Base-by-base conservation (phyloP, 306 rosid genomes). In the Vigna unguiculata region DNA sequence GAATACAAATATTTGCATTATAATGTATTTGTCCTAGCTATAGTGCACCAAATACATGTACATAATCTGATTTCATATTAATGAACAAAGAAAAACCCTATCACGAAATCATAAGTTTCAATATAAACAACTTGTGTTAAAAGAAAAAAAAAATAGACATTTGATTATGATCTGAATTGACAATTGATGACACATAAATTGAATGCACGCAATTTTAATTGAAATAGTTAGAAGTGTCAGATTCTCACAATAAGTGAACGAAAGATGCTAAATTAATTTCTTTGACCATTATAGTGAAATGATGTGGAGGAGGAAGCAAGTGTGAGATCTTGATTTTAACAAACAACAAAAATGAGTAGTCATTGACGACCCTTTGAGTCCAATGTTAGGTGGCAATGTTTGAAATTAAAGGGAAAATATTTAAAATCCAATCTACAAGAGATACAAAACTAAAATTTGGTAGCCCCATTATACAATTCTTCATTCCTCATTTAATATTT, bases 401-500 rank as follows among this genome's bases (percentile, higher is more conserved):
- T 36, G 69, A 63, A 36, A 63, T 36, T 17, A 11, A 65, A 20
- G 17, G 17, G 1, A 16, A 34, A n/a, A 32, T n/a, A 17, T 16
- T 62, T 62, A n/a, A 17, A 34, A 16, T 1, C 28, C 28, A 17
- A 63, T 7, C 9, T 64, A 19, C 30, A 17, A 64, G 10, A 64
- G 52, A 64, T 64, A 20, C 51, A 38, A 63, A 63, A 62, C 11
- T 15, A 8, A 62, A 47, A 21, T 67, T 41, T 19, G 54, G 41
- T 8, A 46, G 21, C 57, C 20, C 41, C 41, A 25, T 16, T 32
- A 40, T 40, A 9, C 43, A 40, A 59, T 59, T 24, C 40, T 1
- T 21, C 64, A 25, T 81, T 74, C 77, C 45, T 49, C 86, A 85
- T 83, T 89, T 62, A 87, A 58, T 87, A 79, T 74, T 59, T 60